phyloP scores from a whole-genome alignment of 441 rosid species.

The Euphorbia celastroides region DNA sequence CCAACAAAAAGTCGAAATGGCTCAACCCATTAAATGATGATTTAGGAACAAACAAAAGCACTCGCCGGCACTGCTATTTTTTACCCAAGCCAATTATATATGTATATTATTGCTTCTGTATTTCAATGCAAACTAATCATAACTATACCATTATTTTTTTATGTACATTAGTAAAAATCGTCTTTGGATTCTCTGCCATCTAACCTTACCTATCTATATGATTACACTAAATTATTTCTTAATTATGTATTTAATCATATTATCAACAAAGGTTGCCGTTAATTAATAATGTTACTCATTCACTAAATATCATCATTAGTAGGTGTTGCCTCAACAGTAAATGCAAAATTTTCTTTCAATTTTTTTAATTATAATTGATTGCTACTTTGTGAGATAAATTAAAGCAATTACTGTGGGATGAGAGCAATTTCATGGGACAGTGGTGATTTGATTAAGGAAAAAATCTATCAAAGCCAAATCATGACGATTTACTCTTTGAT shows the following conservation, averaged over 20 bases:
- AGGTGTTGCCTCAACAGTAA: slow-evolving; percentile 24
- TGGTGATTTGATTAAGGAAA: slow-evolving; percentile 8
- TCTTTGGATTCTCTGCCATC: slow-evolving; percentile 15
- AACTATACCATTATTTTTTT: not conserved
- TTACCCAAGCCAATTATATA: not conserved
- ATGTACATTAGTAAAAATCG: not conserved
- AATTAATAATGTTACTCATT: not conserved
- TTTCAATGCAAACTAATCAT: not conserved
- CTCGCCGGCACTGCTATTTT: not conserved
- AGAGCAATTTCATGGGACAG: slow-evolving; percentile 13
- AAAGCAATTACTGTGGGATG: slow-evolving; percentile 6
- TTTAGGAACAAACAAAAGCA: slow-evolving; percentile 1
- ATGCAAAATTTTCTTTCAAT: not conserved
- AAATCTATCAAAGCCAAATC: too few relatives aligned
- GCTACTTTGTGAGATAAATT: not conserved
- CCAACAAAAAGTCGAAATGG: not conserved
- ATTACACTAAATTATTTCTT: slow-evolving; percentile 7
- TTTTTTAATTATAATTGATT: too few relatives aligned
- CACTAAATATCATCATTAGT: slow-evolving; percentile 22
- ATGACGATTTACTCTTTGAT: too few relatives aligned
- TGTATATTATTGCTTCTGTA: not conserved
- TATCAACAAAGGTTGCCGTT: not conserved
- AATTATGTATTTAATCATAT: slow-evolving; percentile 1
- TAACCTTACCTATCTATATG: not conserved
- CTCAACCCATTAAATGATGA: not conserved